phyloP scores from a whole-genome alignment of 345 rosid species.

The Ceriops tagal region DNA sequence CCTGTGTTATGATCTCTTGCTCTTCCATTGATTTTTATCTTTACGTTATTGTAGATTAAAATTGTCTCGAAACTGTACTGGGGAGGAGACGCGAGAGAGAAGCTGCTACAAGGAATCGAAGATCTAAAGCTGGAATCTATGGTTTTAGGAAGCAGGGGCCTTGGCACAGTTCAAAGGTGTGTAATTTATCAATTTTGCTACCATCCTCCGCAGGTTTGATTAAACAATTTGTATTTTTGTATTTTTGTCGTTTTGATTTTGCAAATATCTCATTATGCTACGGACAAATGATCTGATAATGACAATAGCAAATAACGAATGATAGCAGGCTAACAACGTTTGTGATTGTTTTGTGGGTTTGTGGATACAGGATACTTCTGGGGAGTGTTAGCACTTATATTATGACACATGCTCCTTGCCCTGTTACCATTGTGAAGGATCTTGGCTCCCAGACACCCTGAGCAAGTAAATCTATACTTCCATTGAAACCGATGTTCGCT shows the following conservation, averaged over 20 bases:
- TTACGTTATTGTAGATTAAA: conserved; percentile 35
- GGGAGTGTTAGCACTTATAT: conserved; percentile 63
- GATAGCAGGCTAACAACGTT: too few species aligned
- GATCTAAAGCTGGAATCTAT: conserved; percentile 81
- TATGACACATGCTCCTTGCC: conserved; percentile 48
- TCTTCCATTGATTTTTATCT: neutral
- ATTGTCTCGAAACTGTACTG: conserved; percentile 64
- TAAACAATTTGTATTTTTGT: neutral
- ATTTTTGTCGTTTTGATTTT: too few species aligned
- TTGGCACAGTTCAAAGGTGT: conserved; percentile 75
- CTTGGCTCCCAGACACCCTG: neutral
- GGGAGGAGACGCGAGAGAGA: conserved; percentile 95
- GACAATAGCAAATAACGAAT: too few species aligned
- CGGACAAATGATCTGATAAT: too few species aligned
- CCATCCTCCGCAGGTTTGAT: too few species aligned
- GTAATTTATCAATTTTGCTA: neutral
- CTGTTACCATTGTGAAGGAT: conserved; percentile 54
- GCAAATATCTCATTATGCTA: too few species aligned
- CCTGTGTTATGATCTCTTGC: neutral
- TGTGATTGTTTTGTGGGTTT: conserved; percentile 7
- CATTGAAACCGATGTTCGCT: too few species aligned
- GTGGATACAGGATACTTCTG: conserved; percentile 63
- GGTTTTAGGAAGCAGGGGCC: conserved; percentile 96
- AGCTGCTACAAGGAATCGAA: conserved; percentile 60
- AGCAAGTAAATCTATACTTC: neutral